phyloP scores from a whole-genome alignment of 2,329 filamentous ascomycete species.

The Domatiomyces globalis region DNA sequence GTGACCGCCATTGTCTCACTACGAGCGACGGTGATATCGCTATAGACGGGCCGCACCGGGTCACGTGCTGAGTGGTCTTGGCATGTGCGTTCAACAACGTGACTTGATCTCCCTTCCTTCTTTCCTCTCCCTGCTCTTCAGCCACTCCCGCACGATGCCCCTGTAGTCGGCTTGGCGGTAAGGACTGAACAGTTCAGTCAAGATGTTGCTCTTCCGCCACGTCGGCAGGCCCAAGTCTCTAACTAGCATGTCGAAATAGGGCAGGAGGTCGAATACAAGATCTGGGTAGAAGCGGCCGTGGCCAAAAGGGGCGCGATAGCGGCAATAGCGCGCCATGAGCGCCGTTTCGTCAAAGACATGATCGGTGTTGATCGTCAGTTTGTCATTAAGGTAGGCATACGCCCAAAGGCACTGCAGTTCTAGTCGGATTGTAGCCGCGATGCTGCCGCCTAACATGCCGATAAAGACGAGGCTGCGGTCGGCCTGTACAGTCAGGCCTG shows the following conservation, averaged over 20 bases:
- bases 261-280: constrained; percentile 62
- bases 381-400: constrained; percentile 46
- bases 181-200: constrained; percentile 25
- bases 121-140: constrained; percentile 9
- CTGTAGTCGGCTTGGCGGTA: constrained; percentile 30
- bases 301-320: constrained; percentile 53
- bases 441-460: constrained; percentile 31
- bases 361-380: constrained; percentile 16
- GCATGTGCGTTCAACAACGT: too few relatives aligned
- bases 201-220: constrained; percentile 22
- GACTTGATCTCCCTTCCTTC: too few relatives aligned
- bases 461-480: constrained; percentile 36
- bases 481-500: constrained; percentile 22
- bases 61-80: too few relatives aligned
- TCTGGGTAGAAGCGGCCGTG: constrained; percentile 50
- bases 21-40: too few relatives aligned
- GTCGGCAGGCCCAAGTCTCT: constrained; percentile 48
- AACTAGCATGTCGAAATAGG: constrained; percentile 57
- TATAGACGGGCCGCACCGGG: too few relatives aligned
- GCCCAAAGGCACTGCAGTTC: constrained; percentile 45
- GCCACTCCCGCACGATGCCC: constrained; percentile 29
- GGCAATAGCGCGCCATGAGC: constrained; percentile 53
- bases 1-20: too few relatives aligned
- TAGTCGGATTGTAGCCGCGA: constrained; percentile 29
- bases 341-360: constrained; percentile 43